Base-by-base conservation (phyloP, 306 rosid genomes). In the Trifolium subterraneum region DNA sequence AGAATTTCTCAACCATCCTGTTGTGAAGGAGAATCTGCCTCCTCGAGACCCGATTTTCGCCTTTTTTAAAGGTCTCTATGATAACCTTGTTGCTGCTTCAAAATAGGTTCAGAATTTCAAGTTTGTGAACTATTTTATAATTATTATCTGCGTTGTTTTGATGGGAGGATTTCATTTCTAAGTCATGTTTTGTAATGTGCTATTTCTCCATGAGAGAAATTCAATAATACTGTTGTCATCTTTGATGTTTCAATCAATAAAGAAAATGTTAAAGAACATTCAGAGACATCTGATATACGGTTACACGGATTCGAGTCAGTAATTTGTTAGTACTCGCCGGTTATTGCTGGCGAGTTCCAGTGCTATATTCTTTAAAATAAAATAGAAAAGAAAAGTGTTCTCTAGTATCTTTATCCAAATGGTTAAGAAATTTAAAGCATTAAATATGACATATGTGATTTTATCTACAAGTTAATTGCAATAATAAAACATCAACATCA, bases 11-110 rank as follows among this genome's bases (percentile, higher is more conserved):
- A 82, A 44, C 15, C 86, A 71, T 27, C 45, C 42, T 14, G 25
- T 38, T 11, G 71, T 86, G 25, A 82, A 78, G 33, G 75, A 85
- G 62, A 10, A 2, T 41, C 25, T 80, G n/a, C 88, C 90, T 68
- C 65, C 81, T 1, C 85, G 47, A 47, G 81, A 87, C 2, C 48
- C 74, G n/a, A 56, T 79, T 19, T 20, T 76, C 42, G 58, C 75
- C 12, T 16, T 8, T 39, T 66, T 79, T 8, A 70, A 33, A 36
- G 51, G 33, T 54, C 77, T 15, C 19, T n/a, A 20, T 44, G 59
- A 33, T 8, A 6, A 10, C 20, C 27, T 33, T 27, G 29, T n/a
- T 44, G 20, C 60, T 52, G 66, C 86, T 62, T 68, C 86, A 5
- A 82, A 61, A 47, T 77, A 73, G 59, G 36, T 45, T 3, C 16